Evolutionary conservation across 768 basidiomycete species (phyloP).

Genomic region (Roridomyces roridus): DNA sequence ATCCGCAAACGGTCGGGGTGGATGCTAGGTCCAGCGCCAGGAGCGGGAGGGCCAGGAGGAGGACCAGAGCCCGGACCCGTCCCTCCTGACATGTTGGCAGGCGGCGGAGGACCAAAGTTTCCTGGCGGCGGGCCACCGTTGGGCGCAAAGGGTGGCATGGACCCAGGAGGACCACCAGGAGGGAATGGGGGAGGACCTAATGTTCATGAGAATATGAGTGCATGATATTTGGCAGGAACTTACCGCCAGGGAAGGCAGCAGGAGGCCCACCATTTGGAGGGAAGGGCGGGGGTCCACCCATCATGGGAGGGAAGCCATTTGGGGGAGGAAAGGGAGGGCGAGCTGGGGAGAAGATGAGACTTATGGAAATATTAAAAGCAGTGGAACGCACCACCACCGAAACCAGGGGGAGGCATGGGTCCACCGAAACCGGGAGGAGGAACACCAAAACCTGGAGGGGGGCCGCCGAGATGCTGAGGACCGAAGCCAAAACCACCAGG

Average conservation of each 20-base stretch:
- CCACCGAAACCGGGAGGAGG: constrained; percentile 55
- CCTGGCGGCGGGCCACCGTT: constrained; percentile 38
- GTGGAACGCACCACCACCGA: constrained; percentile 51
- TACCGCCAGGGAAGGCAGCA: constrained; percentile 49
- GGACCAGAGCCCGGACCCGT: constrained; percentile 31
- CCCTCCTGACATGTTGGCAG: constrained; percentile 27
- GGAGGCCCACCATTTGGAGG: constrained; percentile 56
- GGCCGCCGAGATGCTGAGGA: constrained; percentile 75
- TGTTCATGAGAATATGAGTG: not conserved
- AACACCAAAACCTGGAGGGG: constrained; percentile 53
- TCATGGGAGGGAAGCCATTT: constrained; percentile 13
- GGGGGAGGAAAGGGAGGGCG: constrained; percentile 18
- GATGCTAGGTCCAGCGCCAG: constrained; percentile 65
- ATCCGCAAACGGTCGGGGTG: constrained; percentile 86
- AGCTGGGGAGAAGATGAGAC: constrained; percentile 52
- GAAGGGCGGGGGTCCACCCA: constrained; percentile 44
- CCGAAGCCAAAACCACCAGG: constrained; percentile 89
- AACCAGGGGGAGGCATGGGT: constrained; percentile 59
- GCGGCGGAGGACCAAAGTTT: constrained; percentile 43
- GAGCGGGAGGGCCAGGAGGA: constrained; percentile 23
- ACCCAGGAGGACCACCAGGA: constrained; percentile 48
- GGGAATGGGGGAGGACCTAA: constrained; percentile 56
- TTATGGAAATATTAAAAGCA: constrained; percentile 4
- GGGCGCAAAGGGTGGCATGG: constrained; percentile 56
- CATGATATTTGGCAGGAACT: constrained; percentile 26